Evolutionary conservation across 192 early-diverging fungal genomes (phyloP).

Genomic region (Coemansia sp.): DNA sequence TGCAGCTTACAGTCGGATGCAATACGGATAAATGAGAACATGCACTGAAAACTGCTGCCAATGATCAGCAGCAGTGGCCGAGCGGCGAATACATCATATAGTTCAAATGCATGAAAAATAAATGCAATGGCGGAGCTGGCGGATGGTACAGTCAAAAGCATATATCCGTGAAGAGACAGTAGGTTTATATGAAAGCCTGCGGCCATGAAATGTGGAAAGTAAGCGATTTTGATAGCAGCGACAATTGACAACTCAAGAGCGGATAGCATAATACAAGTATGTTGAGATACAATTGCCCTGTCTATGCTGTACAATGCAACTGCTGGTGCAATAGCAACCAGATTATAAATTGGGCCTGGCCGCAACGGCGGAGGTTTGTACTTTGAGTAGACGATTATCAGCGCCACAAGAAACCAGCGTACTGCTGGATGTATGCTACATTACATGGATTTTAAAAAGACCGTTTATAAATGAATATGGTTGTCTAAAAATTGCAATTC

Average conservation of each 20-base stretch:
- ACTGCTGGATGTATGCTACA: slow-evolving; percentile 2
- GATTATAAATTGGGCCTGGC: not conserved
- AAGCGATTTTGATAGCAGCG: not conserved
- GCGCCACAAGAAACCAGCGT: not conserved
- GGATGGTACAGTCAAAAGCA: not conserved
- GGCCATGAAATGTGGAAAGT: not conserved
- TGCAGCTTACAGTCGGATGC: not conserved
- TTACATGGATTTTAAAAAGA: not conserved
- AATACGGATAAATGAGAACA: not conserved
- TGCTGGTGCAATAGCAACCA: not conserved
- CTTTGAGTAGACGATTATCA: not conserved
- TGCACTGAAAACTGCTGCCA: not conserved
- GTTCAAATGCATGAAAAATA: not conserved
- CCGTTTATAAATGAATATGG: not conserved
- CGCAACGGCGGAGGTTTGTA: not conserved
- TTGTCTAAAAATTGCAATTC: not conserved
- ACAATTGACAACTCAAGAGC: not conserved
- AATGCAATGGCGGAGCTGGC: not conserved
- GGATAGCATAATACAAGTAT: not conserved
- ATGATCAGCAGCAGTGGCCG: not conserved
- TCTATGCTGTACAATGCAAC: not conserved
- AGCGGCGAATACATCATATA: not conserved
- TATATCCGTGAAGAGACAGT: not conserved
- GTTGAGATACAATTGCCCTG: too few relatives aligned
- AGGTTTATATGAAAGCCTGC: slow-evolving; percentile 2